Evolutionary conservation across 371 early-diverging fungal species (phyloP).

Genomic region (Dichotomocladium elegans): DNA sequence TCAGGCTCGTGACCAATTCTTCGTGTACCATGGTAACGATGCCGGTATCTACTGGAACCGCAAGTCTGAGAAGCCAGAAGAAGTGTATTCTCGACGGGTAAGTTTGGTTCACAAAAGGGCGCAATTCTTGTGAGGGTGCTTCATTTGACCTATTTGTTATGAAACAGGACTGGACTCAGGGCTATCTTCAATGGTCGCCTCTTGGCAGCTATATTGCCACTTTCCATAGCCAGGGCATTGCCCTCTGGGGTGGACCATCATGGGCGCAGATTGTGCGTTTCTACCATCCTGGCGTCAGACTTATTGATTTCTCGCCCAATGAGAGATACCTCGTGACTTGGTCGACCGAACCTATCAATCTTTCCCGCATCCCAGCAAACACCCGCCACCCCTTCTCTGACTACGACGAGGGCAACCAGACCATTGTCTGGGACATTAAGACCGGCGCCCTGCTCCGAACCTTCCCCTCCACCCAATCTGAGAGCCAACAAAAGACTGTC

Average conservation of each 20-base stretch:
- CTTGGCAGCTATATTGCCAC: slow-evolving; percentile 91
- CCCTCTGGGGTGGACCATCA: slow-evolving; percentile 94
- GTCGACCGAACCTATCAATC: slow-evolving; percentile 82
- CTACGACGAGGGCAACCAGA: slow-evolving; percentile 74
- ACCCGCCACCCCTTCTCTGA: slow-evolving; percentile 67
- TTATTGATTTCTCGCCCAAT: slow-evolving; percentile 91
- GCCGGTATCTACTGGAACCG: slow-evolving; percentile 89
- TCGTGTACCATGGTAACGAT: slow-evolving; percentile 80
- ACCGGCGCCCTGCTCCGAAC: slow-evolving; percentile 85
- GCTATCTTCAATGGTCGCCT: slow-evolving; percentile 93
- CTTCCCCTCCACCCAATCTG: slow-evolving; percentile 64
- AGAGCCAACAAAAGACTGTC: slow-evolving; percentile 58
- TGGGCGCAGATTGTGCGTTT: slow-evolving; percentile 91
- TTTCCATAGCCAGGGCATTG: slow-evolving; percentile 92
- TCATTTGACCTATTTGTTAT: not conserved
- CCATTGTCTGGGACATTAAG: slow-evolving; percentile 88
- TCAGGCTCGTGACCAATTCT: slow-evolving; percentile 89
- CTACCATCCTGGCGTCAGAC: slow-evolving; percentile 86
- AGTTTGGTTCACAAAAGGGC: slow-evolving; percentile 13
- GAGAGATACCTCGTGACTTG: slow-evolving; percentile 93
- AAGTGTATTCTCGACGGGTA: slow-evolving; percentile 64
- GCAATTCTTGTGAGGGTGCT: not conserved
- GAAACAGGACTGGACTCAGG: slow-evolving; percentile 88
- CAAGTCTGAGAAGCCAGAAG: slow-evolving; percentile 80
- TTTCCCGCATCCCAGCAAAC: slow-evolving; percentile 47